A percentile compares a stretch with the other conserved stretches of the same genome.
phyloP scores from a whole-genome alignment of 2,329 filamentous ascomycete species.

The Thermoascus crustaceus region DNA sequence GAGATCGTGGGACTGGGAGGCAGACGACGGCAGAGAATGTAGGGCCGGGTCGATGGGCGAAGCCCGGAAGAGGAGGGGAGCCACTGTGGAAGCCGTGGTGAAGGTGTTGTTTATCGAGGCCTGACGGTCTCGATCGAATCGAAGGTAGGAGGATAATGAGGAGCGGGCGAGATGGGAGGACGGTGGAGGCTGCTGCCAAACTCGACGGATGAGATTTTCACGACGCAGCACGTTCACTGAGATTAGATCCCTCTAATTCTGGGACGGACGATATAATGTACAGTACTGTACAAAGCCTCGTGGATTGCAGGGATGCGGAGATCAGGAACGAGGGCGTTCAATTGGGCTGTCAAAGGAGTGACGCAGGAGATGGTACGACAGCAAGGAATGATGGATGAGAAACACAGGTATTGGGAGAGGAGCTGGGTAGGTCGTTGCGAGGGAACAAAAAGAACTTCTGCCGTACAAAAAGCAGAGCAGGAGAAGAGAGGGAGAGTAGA shows the following conservation, averaged over 20 bases:
- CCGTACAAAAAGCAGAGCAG: background rate
- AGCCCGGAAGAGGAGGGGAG: slow-evolving; percentile 51
- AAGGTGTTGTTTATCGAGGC: slow-evolving; percentile 24
- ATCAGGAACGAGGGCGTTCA: no score
- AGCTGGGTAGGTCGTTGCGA: background rate
- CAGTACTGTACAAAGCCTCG: no score
- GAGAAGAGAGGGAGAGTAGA: background rate
- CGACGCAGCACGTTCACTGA: no score
- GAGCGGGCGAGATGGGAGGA: slow-evolving; percentile 1
- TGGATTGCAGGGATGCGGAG: no score
- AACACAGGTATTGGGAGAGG: background rate
- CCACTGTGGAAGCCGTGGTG: slow-evolving; percentile 52
- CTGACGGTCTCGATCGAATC: slow-evolving; percentile 26
- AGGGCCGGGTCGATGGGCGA: slow-evolving; percentile 47
- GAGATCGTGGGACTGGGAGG: slow-evolving; percentile 24
- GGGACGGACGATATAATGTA: no score
- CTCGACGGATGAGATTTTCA: background rate
- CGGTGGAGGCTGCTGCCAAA: slow-evolving; percentile 1
- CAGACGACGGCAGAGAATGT: slow-evolving; percentile 41
- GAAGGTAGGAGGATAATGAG: slow-evolving; percentile 5
- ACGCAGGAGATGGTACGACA: no score
- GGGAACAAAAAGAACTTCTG: background rate
- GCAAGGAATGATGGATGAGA: no score
- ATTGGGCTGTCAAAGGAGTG: no score
- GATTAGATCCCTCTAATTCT: no score